A percentile compares a stretch with the other conserved stretches of the same genome.
Conservation (phyloP, 495 filamentous ascomycete genomes). For the Penicillium paxilli region DNA sequence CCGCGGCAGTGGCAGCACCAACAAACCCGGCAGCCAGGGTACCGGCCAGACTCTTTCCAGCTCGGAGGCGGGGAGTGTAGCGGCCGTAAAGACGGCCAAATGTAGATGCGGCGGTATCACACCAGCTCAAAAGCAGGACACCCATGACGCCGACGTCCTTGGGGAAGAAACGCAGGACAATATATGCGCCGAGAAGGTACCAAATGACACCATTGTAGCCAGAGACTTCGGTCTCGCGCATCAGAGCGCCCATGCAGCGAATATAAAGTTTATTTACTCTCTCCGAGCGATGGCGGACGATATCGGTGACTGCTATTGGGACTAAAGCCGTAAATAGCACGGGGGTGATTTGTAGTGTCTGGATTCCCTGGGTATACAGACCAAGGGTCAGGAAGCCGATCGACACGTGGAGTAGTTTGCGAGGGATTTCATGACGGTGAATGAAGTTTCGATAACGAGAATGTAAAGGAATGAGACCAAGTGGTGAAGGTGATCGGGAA, state of each 20-base stretch:
- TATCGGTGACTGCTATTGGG: slow-evolving; percentile 83
- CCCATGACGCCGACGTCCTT: slow-evolving; percentile 93
- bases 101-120: slow-evolving; percentile 93
- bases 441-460: slow-evolving; percentile 51
- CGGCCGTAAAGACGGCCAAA: slow-evolving; percentile 82
- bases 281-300: slow-evolving; percentile 76
- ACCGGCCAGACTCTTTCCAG: slow-evolving; percentile 89
- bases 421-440: slow-evolving; percentile 51
- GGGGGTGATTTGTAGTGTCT: slow-evolving; percentile 74
- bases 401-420: slow-evolving; percentile 68
- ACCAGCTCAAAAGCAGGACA: slow-evolving; percentile 91
- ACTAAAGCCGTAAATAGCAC: slow-evolving; percentile 79
- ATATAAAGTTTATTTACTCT: slow-evolving; percentile 88
- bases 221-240: slow-evolving; percentile 92
- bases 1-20: slow-evolving; percentile 74
- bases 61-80: slow-evolving; percentile 80
- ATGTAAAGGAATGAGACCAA: slow-evolving; percentile 95
- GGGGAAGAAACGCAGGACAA: slow-evolving; percentile 80
- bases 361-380: slow-evolving; percentile 75
- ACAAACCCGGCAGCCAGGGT: slow-evolving; percentile 79
- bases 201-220: slow-evolving; percentile 97
- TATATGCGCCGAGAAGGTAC: slow-evolving; percentile 89
- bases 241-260: slow-evolving; percentile 77
- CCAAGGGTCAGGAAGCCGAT: slow-evolving; percentile 91
- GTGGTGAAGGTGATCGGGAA: slow-evolving; percentile 83